These are phyloP conservation scores for Claviceps humidiphila DNA, from an alignment of 2,329 filamentous ascomycete species.

Conservation along the genomic window DNA sequence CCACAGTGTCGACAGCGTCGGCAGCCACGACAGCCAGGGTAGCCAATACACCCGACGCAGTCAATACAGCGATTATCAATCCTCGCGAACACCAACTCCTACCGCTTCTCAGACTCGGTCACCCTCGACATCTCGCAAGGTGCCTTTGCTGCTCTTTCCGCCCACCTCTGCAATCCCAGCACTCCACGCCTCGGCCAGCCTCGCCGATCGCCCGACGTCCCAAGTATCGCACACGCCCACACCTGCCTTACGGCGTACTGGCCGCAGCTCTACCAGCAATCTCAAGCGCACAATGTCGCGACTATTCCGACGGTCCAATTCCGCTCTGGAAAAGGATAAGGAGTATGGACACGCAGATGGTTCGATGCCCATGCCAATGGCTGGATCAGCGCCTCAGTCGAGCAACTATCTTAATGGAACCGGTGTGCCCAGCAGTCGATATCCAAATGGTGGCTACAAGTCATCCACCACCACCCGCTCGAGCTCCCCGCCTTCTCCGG, in stretches of 20 bases:
- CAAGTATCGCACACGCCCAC: conserved; percentile 2
- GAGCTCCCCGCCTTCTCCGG: conserved; percentile 37
- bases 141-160: conserved; percentile 7
- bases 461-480: conserved; percentile 33
- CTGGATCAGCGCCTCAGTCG: conserved; percentile 10
- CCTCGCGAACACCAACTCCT: conserved; percentile 14
- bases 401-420: conserved; percentile 3
- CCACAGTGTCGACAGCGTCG: background rate
- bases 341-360: conserved; percentile 12
- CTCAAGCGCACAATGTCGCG: conserved; percentile 37
- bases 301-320: conserved; percentile 32
- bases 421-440: conserved; percentile 21
- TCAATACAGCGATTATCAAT: conserved; percentile 12
- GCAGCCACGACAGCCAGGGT: conserved; percentile 12
- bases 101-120: conserved; percentile 9
- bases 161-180: conserved; percentile 2
- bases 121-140: conserved; percentile 3
- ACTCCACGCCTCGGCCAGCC: background rate
- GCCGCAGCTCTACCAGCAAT: conserved; percentile 28
- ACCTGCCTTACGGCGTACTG: conserved; percentile 26
- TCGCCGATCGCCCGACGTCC: conserved; percentile 1
- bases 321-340: conserved; percentile 16
- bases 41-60: background rate
- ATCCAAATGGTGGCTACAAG: conserved; percentile 26
- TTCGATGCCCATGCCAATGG: conserved; percentile 9